These are phyloP conservation scores for Phyllostachys edulis DNA, from an alignment of 176 grass and related monocot species.

Conservation along the genomic window DNA sequence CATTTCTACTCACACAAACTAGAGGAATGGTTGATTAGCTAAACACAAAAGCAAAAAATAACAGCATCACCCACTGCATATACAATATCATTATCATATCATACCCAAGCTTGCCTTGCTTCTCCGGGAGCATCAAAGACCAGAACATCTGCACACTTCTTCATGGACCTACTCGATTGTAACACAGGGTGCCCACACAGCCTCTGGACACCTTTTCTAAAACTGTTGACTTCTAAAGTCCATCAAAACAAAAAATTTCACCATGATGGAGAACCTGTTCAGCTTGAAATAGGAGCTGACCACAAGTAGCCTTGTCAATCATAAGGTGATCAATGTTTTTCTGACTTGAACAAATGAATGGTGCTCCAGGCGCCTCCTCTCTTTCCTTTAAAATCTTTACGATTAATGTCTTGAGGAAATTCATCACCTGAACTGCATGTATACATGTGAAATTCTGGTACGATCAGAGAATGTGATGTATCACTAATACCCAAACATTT, in stretches of 20 bases:
- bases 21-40: slow-evolving; percentile 25
- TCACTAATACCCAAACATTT: too few relatives aligned
- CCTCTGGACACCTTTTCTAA: slow-evolving; percentile 89
- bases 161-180: slow-evolving; percentile 76
- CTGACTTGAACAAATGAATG: too few relatives aligned
- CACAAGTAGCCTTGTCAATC: too few relatives aligned
- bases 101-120: slow-evolving; percentile 81
- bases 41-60: slow-evolving; percentile 9
- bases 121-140: slow-evolving; percentile 60
- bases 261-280: too few relatives aligned
- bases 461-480: too few relatives aligned
- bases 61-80: slow-evolving; percentile 38
- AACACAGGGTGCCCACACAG: slow-evolving; percentile 89
- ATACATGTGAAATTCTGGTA: neutral
- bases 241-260: neutral
- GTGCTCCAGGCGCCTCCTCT: slow-evolving; percentile 40
- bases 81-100: slow-evolving; percentile 39
- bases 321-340: too few relatives aligned
- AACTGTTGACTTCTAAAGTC: slow-evolving; percentile 33
- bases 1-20: slow-evolving; percentile 46
- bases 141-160: slow-evolving; percentile 58
- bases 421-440: slow-evolving; percentile 95
- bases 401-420: slow-evolving; percentile 82
- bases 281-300: too few relatives aligned
- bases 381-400: slow-evolving; percentile 74